Conservation (phyloP, 257 asterid species). For the Solanum verrucosum region DNA sequence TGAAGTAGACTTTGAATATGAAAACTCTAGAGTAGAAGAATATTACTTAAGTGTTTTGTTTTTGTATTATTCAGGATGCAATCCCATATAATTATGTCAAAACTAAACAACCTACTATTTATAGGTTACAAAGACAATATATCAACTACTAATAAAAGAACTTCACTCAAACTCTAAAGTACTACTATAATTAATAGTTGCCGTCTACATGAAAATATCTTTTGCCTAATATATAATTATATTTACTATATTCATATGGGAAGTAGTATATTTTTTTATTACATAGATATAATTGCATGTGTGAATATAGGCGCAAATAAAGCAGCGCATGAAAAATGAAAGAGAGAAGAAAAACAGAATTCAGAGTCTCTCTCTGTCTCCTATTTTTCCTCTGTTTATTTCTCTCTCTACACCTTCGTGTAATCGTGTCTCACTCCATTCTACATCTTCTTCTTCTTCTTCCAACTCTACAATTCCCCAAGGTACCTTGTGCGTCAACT, state of each 20-base stretch:
- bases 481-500: conserved; percentile 10
- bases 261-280: too few species aligned
- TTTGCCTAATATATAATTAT: too few species aligned
- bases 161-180: neutral
- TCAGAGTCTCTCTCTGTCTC: neutral
- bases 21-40: neutral
- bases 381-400: conserved; percentile 1
- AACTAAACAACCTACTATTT: neutral
- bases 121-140: neutral
- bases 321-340: neutral
- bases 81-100: neutral
- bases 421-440: conserved; percentile 24
- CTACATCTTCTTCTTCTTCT: conserved; percentile 11
- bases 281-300: neutral
- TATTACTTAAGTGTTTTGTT: neutral
- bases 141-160: neutral
- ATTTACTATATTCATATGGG: neutral
- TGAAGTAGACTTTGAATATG: neutral
- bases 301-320: neutral
- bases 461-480: neutral
- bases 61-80: neutral
- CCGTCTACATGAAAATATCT: neutral
- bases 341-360: neutral
- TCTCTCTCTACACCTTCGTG: conserved; percentile 8
- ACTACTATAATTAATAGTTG: neutral